Evolutionary conservation across 257 asterid species (phyloP), one percentile per base, ranked within the genome.

Genomic region (Craterostigma plantagineum): DNA sequence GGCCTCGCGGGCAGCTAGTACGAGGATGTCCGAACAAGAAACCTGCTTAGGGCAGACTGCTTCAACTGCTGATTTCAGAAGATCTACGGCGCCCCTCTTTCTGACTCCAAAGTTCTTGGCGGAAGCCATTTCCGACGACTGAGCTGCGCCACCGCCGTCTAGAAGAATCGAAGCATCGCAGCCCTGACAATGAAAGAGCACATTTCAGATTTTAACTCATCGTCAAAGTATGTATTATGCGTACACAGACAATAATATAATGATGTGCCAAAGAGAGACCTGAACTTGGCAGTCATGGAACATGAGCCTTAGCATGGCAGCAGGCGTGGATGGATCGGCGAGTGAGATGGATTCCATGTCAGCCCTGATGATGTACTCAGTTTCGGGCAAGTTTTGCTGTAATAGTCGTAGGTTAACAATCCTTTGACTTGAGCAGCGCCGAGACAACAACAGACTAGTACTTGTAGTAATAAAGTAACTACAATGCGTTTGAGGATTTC

Each of bases 281-380:
- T 67, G 72, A 52, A 75, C 80, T 65, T 71, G 77, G 56, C 85
- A 75, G 43, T 75, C 85, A 55, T 75, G 85, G 49, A 75, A 75
- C 64, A 75, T 34, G 55, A 75, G 85, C 65, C 85, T 62, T 9
- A 71, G 46, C 4, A 67, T 17, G 18, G 77, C 66, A n/a, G 85
- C 43, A 46, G 69, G 60, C 35, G 74, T 52, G 10, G 70, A 49
- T 16, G 85, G 77, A 65, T 75, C 77, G 11, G 45, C 37, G 48
- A 65, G 18, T 0, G 63, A 55, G 23, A 35, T 16, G 18, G 75
- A 43, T 12, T 49, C 45, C 16, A 71, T 56, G 8, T 48, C 55
- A 9, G 54, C 50, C 10, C 70, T 50, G 11, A 75, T 68, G 42
- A 71, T 65, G 15, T 9, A 0, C 48, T 75, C 15, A 63, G 43